Conservation (phyloP, 2,329 filamentous ascomycete species). For the Zasmidium citrigriseum region DNA sequence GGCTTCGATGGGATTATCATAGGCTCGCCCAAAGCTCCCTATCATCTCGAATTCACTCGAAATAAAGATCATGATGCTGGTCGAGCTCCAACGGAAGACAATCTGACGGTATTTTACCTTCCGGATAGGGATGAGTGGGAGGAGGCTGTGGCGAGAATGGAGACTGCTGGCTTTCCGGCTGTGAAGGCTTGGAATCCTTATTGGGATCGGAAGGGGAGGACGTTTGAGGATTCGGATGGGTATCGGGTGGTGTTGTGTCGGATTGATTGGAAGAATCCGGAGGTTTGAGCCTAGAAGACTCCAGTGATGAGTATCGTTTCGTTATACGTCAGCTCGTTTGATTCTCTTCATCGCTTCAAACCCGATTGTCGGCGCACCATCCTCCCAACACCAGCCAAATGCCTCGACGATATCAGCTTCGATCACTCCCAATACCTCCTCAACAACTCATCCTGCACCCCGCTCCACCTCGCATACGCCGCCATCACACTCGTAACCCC, state of each 20-base stretch:
- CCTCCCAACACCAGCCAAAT: not conserved
- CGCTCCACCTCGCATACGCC: slow-evolving; percentile 6
- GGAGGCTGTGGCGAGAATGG: not conserved
- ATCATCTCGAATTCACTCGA: not conserved
- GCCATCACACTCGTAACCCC: slow-evolving; percentile 1
- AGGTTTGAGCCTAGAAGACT: not conserved
- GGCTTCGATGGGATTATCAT: not conserved
- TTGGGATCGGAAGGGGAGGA: not conserved
- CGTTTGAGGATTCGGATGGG: not conserved
- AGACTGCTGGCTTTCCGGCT: not conserved
- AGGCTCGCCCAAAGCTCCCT: not conserved
- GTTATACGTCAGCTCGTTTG: not conserved
- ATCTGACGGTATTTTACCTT: not conserved
- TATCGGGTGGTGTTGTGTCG: not conserved
- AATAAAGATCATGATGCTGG: not conserved
- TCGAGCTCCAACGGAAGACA: not conserved
- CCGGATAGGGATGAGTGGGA: not conserved
- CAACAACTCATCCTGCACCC: slow-evolving; percentile 1
- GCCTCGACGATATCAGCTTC: too few species aligned
- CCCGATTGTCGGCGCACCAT: too few species aligned
- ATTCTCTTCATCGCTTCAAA: too few species aligned
- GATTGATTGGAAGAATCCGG: not conserved
- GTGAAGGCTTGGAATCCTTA: not conserved
- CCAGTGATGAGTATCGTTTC: not conserved
- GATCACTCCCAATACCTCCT: slow-evolving; percentile 3